Base-by-base conservation (phyloP, 805 yeast genomes). In the Nakazawaea laoshanensis region DNA sequence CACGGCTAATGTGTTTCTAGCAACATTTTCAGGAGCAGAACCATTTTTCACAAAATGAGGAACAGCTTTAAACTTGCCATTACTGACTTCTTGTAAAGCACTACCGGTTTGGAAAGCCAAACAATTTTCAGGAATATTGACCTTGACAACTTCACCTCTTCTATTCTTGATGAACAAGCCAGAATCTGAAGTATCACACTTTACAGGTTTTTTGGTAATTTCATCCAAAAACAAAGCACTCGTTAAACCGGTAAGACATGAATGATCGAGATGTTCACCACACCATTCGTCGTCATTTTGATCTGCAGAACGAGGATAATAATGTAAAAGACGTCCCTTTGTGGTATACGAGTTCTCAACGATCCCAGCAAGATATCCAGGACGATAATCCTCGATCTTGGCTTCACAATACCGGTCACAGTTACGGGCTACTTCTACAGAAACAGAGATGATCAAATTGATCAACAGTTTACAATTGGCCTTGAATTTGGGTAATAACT, bases 31-130 rank as follows among this genome's bases (percentile, higher is more conserved):
- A 3, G 29, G 17, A 19, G 18, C 14, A 7, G 18, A 22, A 4
- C 70, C 53, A 3, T 73, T 75, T 38, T 56, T 61, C 12, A 74
- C 80, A 35, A 59, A 65, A 44, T 74, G 80, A 3, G 77, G 69
- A 16, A 74, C 80, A 3, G 78, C 79, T 43, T 61, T 67, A 49
- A 74, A 71, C 19, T 51, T 50, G 13, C 62, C 61, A n/a, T 49
- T 40, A 1, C 76, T 65, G 12, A 73, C 63, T 30, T 63, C 70
- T 42, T 72, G 65, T 19, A 74, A 52, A 1, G 78, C 70, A 6
- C 70, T 57, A 2, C 82, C 82, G 2, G 77, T 70, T 44, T 74
- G 80, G 47, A 74, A 74, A 1, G 78, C 80, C 16, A 74, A 45
- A 42, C 76, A 68, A 39, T 73, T 70, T 4, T 45, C 40, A 0